A percentile compares a stretch with the other conserved stretches of the same genome.
phyloP scores from a whole-genome alignment of 441 rosid species.

The Euphorbia celastroides region DNA sequence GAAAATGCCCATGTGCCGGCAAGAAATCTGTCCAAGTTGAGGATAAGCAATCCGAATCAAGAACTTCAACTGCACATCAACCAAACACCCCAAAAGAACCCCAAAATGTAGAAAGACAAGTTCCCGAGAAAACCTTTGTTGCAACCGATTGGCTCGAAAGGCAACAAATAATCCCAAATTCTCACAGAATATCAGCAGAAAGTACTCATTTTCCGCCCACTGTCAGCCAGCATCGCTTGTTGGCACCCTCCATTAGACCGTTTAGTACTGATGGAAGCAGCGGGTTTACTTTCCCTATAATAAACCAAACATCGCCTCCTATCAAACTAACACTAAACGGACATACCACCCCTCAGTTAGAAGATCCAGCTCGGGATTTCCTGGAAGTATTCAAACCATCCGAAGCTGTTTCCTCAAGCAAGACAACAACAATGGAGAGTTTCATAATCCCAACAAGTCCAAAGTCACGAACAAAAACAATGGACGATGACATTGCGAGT shows the following conservation, averaged over 20 bases:
- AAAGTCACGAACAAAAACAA: slow-evolving; percentile 21
- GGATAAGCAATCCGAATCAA: slow-evolving; percentile 40
- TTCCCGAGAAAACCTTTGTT: slow-evolving; percentile 1
- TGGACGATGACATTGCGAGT: slow-evolving; percentile 48
- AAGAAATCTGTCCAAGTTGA: slow-evolving; percentile 74
- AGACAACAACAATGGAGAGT: slow-evolving; percentile 29
- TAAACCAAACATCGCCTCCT: slow-evolving; percentile 29
- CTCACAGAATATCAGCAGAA: slow-evolving; percentile 30
- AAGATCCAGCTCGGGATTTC: slow-evolving; percentile 43
- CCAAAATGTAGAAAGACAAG: slow-evolving; percentile 4
- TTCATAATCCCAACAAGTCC: slow-evolving; percentile 30
- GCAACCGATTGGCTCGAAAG: slow-evolving; percentile 23
- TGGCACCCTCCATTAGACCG: slow-evolving; percentile 20
- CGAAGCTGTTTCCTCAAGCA: slow-evolving; percentile 15
- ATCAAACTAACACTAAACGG: slow-evolving; percentile 15
- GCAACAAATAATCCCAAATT: slow-evolving; percentile 13
- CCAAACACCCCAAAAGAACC: background rate
- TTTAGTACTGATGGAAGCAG: slow-evolving; percentile 10
- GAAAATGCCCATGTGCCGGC: slow-evolving; percentile 75
- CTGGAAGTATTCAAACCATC: slow-evolving; percentile 43
- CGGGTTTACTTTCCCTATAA: slow-evolving; percentile 56
- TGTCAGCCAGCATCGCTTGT: slow-evolving; percentile 16
- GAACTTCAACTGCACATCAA: slow-evolving; percentile 21
- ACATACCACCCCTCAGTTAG: slow-evolving; percentile 7
- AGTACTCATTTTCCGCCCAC: slow-evolving; percentile 14